Base-by-base conservation (phyloP, 2,329 filamentous ascomycete genomes). In the Beauveria sp. region DNA sequence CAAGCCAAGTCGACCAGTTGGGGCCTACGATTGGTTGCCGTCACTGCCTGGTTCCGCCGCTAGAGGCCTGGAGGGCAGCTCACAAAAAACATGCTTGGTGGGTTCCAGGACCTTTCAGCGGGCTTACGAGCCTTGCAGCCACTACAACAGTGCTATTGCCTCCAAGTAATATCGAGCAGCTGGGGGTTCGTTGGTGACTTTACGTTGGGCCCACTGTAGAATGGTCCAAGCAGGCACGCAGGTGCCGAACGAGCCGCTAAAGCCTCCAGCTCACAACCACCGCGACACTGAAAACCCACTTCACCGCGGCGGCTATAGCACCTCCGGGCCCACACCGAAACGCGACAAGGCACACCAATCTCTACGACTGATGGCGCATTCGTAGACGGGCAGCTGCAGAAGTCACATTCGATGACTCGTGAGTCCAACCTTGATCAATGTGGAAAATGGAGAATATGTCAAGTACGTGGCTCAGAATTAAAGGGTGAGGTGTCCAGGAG, bases 271-370 rank as follows among this genome's bases (percentile, higher is more conserved):
- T 20, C 34, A 26, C 40, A 44, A 34, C 28, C 54, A 56, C n/a
- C 43, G 24, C 24, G 55, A 16, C 30, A 50, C 44, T 50, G 5
- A 46, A 47, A 44, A 44, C 20, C 56, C 56, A 59, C 56, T 34
- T 24, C 57, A 59, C 28, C 41, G 37, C 43, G 48, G 57, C 57
- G 57, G 57, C 57, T 59, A 59, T 51, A 44, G 47, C 50, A 52
- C 40, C 12, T 59, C 28, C 20, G 14, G 56, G 20, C 57, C 57
- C 57, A 59, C 50, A 18, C 40, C 34, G 57, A 59, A 59, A 59
- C 57, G 57, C 57, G 57, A 54, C 50, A 51, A n/a, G 22, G 26
- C 44, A 43, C 44, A 26, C 55, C 26, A 16, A 20, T 40, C 28
- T 16, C 34, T 40, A 14, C 12, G 28, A 14, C 30, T 40, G 28